phyloP scores from a whole-genome alignment of 2,329 filamentous ascomycete genomes.

The Beauveria bassiana region DNA sequence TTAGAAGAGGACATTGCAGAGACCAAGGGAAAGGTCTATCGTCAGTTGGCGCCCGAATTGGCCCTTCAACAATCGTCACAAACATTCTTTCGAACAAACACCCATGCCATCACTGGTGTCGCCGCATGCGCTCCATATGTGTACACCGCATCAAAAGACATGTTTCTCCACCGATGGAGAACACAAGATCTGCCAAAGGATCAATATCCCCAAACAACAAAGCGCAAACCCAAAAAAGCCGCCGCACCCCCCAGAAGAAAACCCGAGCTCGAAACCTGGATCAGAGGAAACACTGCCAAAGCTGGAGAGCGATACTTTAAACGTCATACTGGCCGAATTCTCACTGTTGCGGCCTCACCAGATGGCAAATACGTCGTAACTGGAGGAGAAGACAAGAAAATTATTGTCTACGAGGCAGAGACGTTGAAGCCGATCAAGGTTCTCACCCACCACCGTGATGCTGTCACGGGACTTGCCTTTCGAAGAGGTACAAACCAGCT shows the following conservation, averaged over 20 bases:
- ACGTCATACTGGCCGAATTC: conserved; percentile 72
- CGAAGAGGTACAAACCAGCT: conserved; percentile 83
- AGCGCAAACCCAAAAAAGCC: conserved; percentile 50
- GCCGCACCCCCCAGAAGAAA: conserved; percentile 50
- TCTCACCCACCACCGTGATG: conserved; percentile 86
- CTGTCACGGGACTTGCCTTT: conserved; percentile 79
- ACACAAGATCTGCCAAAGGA: conserved; percentile 58
- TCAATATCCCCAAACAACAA: conserved; percentile 52
- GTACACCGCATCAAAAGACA: conserved; percentile 85
- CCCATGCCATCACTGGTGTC: conserved; percentile 69
- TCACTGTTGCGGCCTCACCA: conserved; percentile 77
- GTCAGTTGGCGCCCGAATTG: conserved; percentile 66
- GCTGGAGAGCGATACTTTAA: conserved; percentile 58
- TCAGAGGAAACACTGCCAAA: conserved; percentile 54
- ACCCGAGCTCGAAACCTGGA: conserved; percentile 55
- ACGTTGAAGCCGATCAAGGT: conserved; percentile 71
- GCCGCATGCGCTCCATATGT: conserved; percentile 71
- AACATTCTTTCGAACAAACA: conserved; percentile 71
- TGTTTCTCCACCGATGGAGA: conserved; percentile 82
- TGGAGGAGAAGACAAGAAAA: conserved; percentile 72
- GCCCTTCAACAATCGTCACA: conserved; percentile 60
- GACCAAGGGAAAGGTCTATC: conserved; percentile 81
- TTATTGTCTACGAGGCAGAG: conserved; percentile 83
- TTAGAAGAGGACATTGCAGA: conserved; percentile 90
- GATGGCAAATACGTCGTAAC: conserved; percentile 90